phyloP scores from a whole-genome alignment of 441 rosid species.

The Jatropha podagrica region DNA sequence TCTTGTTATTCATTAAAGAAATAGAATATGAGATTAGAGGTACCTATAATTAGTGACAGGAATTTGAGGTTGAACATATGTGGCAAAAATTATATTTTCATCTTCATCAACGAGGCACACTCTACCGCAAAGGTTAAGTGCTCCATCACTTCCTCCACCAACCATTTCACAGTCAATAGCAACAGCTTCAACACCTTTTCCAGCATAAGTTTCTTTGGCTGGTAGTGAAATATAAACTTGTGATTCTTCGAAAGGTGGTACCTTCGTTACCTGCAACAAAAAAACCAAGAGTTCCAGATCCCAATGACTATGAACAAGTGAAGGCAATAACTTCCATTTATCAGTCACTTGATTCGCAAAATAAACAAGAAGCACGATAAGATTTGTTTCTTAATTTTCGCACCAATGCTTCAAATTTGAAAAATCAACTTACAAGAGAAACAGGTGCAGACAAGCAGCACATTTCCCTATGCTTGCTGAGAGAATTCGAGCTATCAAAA shows the following conservation, averaged over 20 bases:
- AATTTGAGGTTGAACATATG: slow-evolving; percentile 55
- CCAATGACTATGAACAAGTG: not conserved
- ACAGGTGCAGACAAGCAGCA: slow-evolving; percentile 47
- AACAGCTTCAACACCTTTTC: slow-evolving; percentile 40
- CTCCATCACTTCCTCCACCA: slow-evolving; percentile 64
- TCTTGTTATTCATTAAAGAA: slow-evolving; percentile 6
- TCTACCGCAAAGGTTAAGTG: slow-evolving; percentile 57
- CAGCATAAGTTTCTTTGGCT: slow-evolving; percentile 19
- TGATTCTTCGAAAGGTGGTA: slow-evolving; percentile 21
- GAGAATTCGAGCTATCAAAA: slow-evolving; percentile 41
- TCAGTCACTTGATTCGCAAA: not conserved
- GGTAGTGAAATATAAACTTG: slow-evolving; percentile 21
- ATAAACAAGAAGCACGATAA: not conserved
- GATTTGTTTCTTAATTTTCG: not conserved
- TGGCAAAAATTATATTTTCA: slow-evolving; percentile 55
- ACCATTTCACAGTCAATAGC: slow-evolving; percentile 85
- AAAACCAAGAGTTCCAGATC: not conserved
- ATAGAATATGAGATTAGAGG: slow-evolving; percentile 10
- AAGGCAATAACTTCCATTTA: not conserved
- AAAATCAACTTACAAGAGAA: slow-evolving; percentile 49
- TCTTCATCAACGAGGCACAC: slow-evolving; percentile 71
- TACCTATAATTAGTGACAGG: slow-evolving; percentile 69
- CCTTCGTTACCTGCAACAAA: slow-evolving; percentile 36
- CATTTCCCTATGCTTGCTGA: slow-evolving; percentile 42
- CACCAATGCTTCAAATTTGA: not conserved